Evolutionary conservation across 202 grass and related monocot species (phyloP).

Genomic region (Digitaria exilis): DNA sequence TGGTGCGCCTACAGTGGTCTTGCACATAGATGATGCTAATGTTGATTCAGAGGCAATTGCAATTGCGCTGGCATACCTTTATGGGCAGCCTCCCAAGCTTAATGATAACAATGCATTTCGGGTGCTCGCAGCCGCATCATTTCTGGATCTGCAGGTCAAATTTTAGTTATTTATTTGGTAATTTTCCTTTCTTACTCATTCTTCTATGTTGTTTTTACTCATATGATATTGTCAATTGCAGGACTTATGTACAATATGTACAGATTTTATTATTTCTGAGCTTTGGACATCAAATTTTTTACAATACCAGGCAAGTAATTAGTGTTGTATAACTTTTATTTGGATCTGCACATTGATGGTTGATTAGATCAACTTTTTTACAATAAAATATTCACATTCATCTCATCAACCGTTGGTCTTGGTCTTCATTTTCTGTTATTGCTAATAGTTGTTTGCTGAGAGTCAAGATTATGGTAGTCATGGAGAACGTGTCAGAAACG

Average conservation of each 20-base stretch:
- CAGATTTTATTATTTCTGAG: slow-evolving; percentile 97
- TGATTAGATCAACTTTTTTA: neutral
- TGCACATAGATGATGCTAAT: slow-evolving; percentile 91
- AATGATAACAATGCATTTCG: slow-evolving; percentile 88
- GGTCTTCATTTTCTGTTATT: neutral
- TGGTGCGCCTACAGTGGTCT: slow-evolving; percentile 72
- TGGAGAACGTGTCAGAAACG: slow-evolving; percentile 92
- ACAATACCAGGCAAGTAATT: slow-evolving; percentile 68
- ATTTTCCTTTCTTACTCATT: slow-evolving; percentile 16
- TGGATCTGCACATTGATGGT: neutral
- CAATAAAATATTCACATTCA: slow-evolving; percentile 9
- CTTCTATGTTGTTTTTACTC: slow-evolving; percentile 24
- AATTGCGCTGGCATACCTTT: slow-evolving; percentile 83
- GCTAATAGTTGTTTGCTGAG: slow-evolving; percentile 84
- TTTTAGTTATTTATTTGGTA: neutral
- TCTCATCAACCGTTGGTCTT: neutral
- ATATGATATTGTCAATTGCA: slow-evolving; percentile 46
- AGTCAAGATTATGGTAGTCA: slow-evolving; percentile 96
- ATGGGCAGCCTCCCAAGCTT: slow-evolving; percentile 86
- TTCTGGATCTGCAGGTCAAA: slow-evolving; percentile 95
- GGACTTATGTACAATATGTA: slow-evolving; percentile 97
- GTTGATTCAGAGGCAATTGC: slow-evolving; percentile 90
- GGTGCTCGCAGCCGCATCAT: slow-evolving; percentile 91
- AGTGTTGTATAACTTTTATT: neutral
- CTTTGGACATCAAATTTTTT: slow-evolving; percentile 95